Base-by-base conservation (phyloP, 139 green algal genomes). In the Closterium sp. region DNA sequence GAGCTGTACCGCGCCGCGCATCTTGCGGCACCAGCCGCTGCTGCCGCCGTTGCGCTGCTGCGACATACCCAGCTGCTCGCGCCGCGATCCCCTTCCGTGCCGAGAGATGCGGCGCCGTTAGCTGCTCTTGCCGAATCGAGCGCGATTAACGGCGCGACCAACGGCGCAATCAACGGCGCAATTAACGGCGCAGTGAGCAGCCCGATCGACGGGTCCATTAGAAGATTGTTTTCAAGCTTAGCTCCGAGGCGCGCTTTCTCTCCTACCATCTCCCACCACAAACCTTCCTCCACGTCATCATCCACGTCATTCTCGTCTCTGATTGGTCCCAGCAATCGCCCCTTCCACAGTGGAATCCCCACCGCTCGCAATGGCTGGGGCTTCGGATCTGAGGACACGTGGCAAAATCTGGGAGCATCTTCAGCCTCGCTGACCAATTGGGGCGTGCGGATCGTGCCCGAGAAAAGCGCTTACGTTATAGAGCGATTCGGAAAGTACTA, bases 401-500 rank as follows among this genome's bases (percentile, higher is more conserved):
- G 62, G 62, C 62, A 79, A 13, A 79, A 79, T 79, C 17, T 79
- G 17, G 62, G 62, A 79, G 11, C 62, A 22, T 79, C 62, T 2
- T 79, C 62, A 87, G 19, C 85, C 87, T 34, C 87, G n/a, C 93
- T 91, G 9, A 70, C 90, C 9, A 95, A 95, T 50, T 93, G 89
- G 28, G 91, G 93, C 90, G 92, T 96, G 38, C 89, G 93, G 73
- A 97, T 99, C 24, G 97, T 99, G 22, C 98, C 98, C 7, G 97
- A 99, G 95, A 96, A 97, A 93, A 97, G 93, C 13, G 96, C 96
- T 0, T 96, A 94, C 70, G 95, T 98, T 9, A 94, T 98, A 31
- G 97, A 98, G 91, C 94, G 97, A 24, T 98, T 99, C 91, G 98
- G 98, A 0, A 97, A 97, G 85, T 99, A 98, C 94, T 93, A 89